Conservation (phyloP, 176 grass and related monocot genomes). For the Eremochloa ophiuroides region DNA sequence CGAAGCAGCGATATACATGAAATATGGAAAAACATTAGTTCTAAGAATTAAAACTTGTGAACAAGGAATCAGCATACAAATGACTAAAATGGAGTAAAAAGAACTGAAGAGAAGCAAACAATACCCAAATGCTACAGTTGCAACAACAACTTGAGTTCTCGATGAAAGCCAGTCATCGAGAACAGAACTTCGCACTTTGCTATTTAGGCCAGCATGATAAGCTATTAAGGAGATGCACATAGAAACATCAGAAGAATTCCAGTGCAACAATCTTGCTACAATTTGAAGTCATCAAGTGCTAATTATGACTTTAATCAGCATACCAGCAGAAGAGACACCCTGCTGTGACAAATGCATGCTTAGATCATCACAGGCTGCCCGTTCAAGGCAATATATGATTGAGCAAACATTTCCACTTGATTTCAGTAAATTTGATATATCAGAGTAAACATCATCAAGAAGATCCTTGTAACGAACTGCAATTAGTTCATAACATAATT, state of each 20-base stretch:
- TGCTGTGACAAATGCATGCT: constrained; percentile 54
- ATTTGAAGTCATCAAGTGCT: constrained; percentile 8
- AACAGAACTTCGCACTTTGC: constrained; percentile 69
- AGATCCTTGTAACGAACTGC: constrained; percentile 99
- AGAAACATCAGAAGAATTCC: constrained; percentile 8
- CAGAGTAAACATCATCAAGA: constrained; percentile 69
- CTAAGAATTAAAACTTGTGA: constrained; percentile 18
- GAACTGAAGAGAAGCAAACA: constrained; percentile 6
- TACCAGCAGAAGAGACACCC: constrained; percentile 81
- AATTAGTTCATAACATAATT: constrained; percentile 31
- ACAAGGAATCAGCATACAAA: constrained; percentile 27
- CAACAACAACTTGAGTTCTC: constrained; percentile 92
- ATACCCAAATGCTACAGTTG: constrained; percentile 98
- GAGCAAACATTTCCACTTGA: constrained; percentile 75
- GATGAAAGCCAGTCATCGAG: constrained; percentile 89
- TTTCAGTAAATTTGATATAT: constrained; percentile 81
- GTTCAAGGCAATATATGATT: constrained; percentile 95
- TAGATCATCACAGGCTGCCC: constrained; percentile 86
- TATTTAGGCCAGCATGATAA: constrained; percentile 91
- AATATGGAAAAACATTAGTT: constrained; percentile 1
- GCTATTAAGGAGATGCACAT: constrained; percentile 50
- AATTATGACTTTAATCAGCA: constrained; percentile 26
- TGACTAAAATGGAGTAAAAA: background rate
- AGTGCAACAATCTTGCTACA: constrained; percentile 12
- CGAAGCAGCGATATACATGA: constrained; percentile 7